Base-by-base conservation (phyloP, 768 basidiomycete genomes). In the Mycena vitilis region DNA sequence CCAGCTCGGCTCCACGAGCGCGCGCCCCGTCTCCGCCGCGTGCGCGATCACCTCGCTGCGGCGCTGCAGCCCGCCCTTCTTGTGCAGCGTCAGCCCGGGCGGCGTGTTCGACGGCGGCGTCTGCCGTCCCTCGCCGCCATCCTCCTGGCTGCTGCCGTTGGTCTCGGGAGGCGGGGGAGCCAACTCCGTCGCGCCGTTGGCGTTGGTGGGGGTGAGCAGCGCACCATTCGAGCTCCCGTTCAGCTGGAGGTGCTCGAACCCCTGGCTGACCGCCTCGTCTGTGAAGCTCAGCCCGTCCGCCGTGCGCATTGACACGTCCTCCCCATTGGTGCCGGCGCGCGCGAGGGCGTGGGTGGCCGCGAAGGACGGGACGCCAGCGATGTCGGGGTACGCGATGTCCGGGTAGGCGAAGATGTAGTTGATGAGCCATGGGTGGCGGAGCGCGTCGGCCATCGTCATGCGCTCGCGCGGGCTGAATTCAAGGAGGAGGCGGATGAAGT, bases 361-460 rank as follows among this genome's bases (percentile, higher is more conserved):
- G 40, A 15, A 40, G 40, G 15, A 10, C 5, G 10, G 37, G 4
- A 42, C 49, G 56, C 71, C 61, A 58, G 64, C 63, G 22, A 49
- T 42, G 62, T 74, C 7, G 36, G 55, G 69, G 72, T 59, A 62
- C 65, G 68, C 57, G 55, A 49, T 44, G 63, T 57, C 60, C n/a
- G 47, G 20, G 38, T 61, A n/a, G 23, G n/a, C 42, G 15, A 58
- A 51, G 9, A 30, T 11, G 54, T 74, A 73, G 51, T 52, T 53
- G 18, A 68, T 44, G 4, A 98, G 84, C 97, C 97, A 99, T 1
- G 88, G 87, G 73, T 98, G 95, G 0, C 78, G 34, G 12, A 93
- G 84, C 0, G 95, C 91, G 0, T 86, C 83, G 4, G 83, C 80
- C 66, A 96, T 84, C 8, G 90, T 88, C 86, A 97, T 87, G n/a